phyloP scores from a whole-genome alignment of 495 filamentous ascomycete genomes.

The Hypoxylon trugodes region DNA sequence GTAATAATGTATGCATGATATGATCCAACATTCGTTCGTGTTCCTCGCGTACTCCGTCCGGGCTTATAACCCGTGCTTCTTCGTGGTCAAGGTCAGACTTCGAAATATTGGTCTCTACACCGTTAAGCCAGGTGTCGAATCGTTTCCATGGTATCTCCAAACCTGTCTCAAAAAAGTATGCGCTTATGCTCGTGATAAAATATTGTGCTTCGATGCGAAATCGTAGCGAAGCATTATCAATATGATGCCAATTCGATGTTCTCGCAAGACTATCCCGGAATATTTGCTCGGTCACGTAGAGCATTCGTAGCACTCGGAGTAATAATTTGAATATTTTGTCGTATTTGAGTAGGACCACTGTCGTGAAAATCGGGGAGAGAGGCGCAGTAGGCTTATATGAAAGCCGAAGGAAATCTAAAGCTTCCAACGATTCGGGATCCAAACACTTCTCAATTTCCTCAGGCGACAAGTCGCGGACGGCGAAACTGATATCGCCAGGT shows the following conservation, averaged over 20 bases:
- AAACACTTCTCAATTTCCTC: constrained; percentile 81
- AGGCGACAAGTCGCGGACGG: constrained; percentile 78
- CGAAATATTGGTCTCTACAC: constrained; percentile 63
- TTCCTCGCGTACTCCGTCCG: constrained; percentile 70
- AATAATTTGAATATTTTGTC: constrained; percentile 83
- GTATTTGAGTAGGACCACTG: constrained; percentile 73
- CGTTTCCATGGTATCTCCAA: constrained; percentile 73
- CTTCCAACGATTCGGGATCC: constrained; percentile 80
- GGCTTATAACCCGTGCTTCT: constrained; percentile 56
- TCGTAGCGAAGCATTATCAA: constrained; percentile 57
- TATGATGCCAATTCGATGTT: constrained; percentile 41
- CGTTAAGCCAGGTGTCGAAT: constrained; percentile 71
- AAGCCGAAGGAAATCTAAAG: constrained; percentile 88
- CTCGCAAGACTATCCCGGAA: constrained; percentile 64
- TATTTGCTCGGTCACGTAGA: constrained; percentile 76
- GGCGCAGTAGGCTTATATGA: constrained; percentile 82
- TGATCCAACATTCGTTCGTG: constrained; percentile 82
- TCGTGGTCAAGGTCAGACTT: constrained; percentile 37
- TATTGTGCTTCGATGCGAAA: constrained; percentile 82
- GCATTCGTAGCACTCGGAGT: constrained; percentile 79
- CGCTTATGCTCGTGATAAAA: constrained; percentile 72
- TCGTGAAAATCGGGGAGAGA: constrained; percentile 76
- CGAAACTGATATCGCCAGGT: constrained; percentile 85
- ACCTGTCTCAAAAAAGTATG: constrained; percentile 80
- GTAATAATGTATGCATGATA: constrained; percentile 77